Conservation (phyloP, 371 early-diverging fungal species). For the Phascolomyces articulosus region DNA sequence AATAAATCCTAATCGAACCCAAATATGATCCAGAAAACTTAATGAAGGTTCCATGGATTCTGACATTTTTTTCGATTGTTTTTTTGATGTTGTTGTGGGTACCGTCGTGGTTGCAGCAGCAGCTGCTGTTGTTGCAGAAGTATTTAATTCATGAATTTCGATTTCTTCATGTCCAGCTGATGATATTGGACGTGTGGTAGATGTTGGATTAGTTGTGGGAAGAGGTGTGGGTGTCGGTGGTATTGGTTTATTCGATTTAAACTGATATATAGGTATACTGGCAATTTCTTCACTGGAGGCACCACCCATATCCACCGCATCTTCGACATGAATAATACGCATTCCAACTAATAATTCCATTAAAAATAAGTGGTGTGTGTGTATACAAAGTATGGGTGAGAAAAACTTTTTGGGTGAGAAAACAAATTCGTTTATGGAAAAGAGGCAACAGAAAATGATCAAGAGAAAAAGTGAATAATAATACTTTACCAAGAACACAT, state of each 20-base stretch:
- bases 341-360: constrained; percentile 43
- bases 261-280: constrained; percentile 53
- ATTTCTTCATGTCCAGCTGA: constrained; percentile 12
- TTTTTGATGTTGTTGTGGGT: neutral
- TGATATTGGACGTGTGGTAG: too few relatives aligned
- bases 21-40: constrained; percentile 28
- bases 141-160: constrained; percentile 15
- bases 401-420: too few relatives aligned
- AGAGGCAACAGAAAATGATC: too few relatives aligned
- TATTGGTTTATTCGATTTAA: constrained; percentile 26
- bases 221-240: neutral
- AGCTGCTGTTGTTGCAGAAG: too few relatives aligned
- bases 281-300: constrained; percentile 63
- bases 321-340: constrained; percentile 61
- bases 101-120: too few relatives aligned
- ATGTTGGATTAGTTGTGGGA: neutral
- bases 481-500: constrained; percentile 53
- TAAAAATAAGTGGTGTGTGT: neutral
- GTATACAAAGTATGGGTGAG: neutral
- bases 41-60: constrained; percentile 9
- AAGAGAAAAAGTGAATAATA: too few relatives aligned
- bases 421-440: too few relatives aligned
- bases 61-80: neutral
- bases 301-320: constrained; percentile 62
- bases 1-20: constrained; percentile 29